phyloP scores from a whole-genome alignment of 2,329 filamentous ascomycete species.

The Penicillium sclerotigenum region DNA sequence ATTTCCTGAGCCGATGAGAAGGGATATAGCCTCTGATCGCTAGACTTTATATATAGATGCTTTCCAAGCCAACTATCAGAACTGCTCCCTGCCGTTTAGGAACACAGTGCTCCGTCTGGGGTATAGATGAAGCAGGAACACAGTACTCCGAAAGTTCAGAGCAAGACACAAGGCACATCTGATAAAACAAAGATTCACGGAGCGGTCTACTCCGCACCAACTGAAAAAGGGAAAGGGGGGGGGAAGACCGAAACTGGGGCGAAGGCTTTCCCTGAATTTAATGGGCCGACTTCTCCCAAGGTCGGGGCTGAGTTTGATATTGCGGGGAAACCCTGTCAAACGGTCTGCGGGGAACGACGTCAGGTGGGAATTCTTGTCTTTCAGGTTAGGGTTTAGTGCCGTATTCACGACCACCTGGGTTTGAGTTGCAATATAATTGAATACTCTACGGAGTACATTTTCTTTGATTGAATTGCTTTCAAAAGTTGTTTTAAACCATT shows the following conservation, averaged over 20 bases:
- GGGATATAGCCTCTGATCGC: not conserved
- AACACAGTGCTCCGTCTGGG: slow-evolving; percentile 22
- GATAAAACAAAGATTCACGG: slow-evolving; percentile 2
- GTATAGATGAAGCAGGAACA: not conserved
- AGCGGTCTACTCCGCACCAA: slow-evolving; percentile 18
- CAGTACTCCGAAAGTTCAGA: not conserved
- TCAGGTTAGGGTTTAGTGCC: not conserved
- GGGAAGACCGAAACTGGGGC: not conserved
- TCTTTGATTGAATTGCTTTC: not conserved
- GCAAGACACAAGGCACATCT: not conserved
- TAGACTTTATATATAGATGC: slow-evolving; percentile 3
- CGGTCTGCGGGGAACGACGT: not conserved
- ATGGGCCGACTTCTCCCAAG: not conserved
- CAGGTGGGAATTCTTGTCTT: not conserved
- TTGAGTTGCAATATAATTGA: not conserved
- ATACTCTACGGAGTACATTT: not conserved
- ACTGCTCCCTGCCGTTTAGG: slow-evolving; percentile 1
- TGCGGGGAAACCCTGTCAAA: slow-evolving; percentile 1
- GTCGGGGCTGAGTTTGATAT: not conserved
- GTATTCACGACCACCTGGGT: no score
- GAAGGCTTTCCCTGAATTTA: not conserved
- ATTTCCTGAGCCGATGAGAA: not conserved
- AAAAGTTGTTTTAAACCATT: not conserved
- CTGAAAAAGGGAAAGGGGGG: not conserved
- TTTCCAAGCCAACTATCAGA: not conserved